phyloP scores from a whole-genome alignment of 495 filamentous ascomycete genomes.

The Lichina pygmaea region DNA sequence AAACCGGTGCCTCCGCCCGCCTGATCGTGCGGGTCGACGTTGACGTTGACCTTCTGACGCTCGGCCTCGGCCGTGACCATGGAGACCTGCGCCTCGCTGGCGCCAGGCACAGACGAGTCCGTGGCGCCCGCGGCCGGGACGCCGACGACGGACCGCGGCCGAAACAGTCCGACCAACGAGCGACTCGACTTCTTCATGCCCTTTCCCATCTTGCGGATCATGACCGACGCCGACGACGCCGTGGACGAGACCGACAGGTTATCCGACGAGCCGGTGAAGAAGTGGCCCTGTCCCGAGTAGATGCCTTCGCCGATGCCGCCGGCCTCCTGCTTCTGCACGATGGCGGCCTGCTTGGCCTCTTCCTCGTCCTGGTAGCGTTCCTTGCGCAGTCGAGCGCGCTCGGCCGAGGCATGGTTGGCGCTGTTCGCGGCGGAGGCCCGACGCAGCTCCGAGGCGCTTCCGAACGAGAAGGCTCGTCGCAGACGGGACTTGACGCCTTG shows the following conservation, averaged over 20 bases:
- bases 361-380: constrained; percentile 42
- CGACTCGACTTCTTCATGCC: constrained; percentile 82
- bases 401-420: constrained; percentile 22
- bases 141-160: constrained; percentile 76
- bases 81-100: constrained; percentile 53
- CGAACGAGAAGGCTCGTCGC: constrained; percentile 86
- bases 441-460: constrained; percentile 76
- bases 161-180: constrained; percentile 81
- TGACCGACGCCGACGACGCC: constrained; percentile 90
- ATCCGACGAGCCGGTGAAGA: constrained; percentile 82
- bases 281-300: constrained; percentile 62
- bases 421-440: constrained; percentile 44
- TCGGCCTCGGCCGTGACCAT: constrained; percentile 94
- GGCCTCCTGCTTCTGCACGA: constrained; percentile 74
- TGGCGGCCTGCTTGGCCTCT: constrained; percentile 69
- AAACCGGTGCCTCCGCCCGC: constrained; percentile 55
- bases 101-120: constrained; percentile 35
- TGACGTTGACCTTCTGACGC: constrained; percentile 58
- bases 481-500: constrained; percentile 76
- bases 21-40: constrained; percentile 39
- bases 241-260: constrained; percentile 94
- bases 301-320: constrained; percentile 80
- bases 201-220: constrained; percentile 98
- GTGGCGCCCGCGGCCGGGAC: constrained; percentile 23
- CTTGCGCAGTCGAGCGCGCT: constrained; percentile 40